These are phyloP conservation scores for Pneumocystis murina DNA, from an alignment of 1,139 yeast genomes.

Conservation along the genomic window DNA sequence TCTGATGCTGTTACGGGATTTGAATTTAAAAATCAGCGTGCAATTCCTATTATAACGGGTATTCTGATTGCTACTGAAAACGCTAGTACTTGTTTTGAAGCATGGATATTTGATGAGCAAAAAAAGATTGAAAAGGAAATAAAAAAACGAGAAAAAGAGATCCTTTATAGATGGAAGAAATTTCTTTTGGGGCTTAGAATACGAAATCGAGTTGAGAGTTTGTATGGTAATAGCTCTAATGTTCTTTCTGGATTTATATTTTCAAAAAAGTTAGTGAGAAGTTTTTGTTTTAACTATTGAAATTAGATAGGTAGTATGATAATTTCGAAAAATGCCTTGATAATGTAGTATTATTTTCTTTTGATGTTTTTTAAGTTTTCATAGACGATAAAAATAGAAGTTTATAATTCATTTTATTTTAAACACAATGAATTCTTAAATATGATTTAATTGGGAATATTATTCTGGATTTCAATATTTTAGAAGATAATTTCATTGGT, in stretches of 20 bases:
- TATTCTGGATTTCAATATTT: no score
- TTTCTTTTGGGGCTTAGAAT: conserved; percentile 60
- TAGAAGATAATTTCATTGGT: not conserved
- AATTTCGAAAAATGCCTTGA: not conserved
- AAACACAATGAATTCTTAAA: no score
- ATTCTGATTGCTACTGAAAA: conserved; percentile 53
- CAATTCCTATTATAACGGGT: conserved; percentile 61
- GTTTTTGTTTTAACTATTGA: not conserved
- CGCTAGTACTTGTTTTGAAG: conserved; percentile 44
- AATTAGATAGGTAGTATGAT: not conserved
- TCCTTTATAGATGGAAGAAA: conserved; percentile 58
- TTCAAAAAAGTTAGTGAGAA: not conserved
- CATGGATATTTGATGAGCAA: conserved; percentile 37
- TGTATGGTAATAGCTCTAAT: conserved; percentile 8
- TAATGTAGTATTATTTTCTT: not conserved
- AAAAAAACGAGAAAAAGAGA: conserved; percentile 34
- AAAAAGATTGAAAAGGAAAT: conserved; percentile 35
- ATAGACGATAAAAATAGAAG: not conserved
- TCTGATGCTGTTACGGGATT: conserved; percentile 83
- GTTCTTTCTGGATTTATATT: conserved; percentile 17
- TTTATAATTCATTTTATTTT: not conserved
- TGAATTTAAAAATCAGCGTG: conserved; percentile 39
- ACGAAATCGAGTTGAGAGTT: conserved; percentile 32
- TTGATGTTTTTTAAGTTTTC: not conserved
- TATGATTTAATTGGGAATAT: not conserved